These are phyloP conservation scores for Candida schatavii DNA, from an alignment of 805 yeast species.

Conservation along the genomic window DNA sequence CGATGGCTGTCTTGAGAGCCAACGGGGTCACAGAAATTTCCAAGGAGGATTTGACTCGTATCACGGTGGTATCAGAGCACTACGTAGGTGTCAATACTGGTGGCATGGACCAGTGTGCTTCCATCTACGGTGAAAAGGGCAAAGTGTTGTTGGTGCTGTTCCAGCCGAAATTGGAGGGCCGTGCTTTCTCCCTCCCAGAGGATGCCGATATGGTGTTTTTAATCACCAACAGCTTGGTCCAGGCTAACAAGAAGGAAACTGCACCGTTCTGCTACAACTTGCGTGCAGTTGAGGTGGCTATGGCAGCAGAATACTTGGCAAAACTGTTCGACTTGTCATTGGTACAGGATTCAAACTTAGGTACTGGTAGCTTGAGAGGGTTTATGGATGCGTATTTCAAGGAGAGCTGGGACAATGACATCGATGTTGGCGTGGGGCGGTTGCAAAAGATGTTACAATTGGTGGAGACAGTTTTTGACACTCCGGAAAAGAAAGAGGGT, in stretches of 20 bases:
- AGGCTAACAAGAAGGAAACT: slow-evolving; percentile 65
- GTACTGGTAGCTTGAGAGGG: slow-evolving; percentile 63
- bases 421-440: slow-evolving; percentile 39
- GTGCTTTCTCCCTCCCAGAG: slow-evolving; percentile 53
- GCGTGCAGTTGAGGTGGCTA: slow-evolving; percentile 68
- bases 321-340: slow-evolving; percentile 41
- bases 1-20: slow-evolving; percentile 54
- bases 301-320: slow-evolving; percentile 63
- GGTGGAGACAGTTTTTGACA: slow-evolving; percentile 39
- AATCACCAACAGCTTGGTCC: slow-evolving; percentile 61
- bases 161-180: slow-evolving; percentile 54
- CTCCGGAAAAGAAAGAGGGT: slow-evolving; percentile 38
- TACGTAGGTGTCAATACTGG: slow-evolving; percentile 74
- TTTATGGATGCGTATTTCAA: slow-evolving; percentile 51
- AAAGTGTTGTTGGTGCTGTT: slow-evolving; percentile 61
- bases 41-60: slow-evolving; percentile 52
- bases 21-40: slow-evolving; percentile 44
- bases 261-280: slow-evolving; percentile 69
- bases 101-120: slow-evolving; percentile 79
- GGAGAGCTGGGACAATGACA: slow-evolving; percentile 41
- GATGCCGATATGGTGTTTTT: slow-evolving; percentile 49
- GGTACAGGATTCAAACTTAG: slow-evolving; percentile 48
- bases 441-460: slow-evolving; percentile 40
- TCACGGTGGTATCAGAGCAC: slow-evolving; percentile 67
- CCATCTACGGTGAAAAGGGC: slow-evolving; percentile 57